Conservation (phyloP, 768 basidiomycete genomes). For the Lactarius psammicola region DNA sequence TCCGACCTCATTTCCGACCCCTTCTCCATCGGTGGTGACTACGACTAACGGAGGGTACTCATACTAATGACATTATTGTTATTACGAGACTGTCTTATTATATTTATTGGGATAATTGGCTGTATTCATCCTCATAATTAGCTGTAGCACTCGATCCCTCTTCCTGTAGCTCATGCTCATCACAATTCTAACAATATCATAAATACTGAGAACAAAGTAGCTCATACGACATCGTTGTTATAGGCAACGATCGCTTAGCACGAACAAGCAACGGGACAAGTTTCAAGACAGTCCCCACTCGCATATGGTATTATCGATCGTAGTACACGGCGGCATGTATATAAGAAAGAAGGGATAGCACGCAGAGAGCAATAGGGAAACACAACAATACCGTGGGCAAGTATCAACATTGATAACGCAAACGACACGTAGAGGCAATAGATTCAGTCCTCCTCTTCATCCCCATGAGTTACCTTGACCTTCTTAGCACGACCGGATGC, state of each 20-base stretch:
- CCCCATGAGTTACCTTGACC: conserved; percentile 10
- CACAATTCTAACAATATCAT: not conserved
- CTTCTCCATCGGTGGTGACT: not conserved
- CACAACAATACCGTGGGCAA: not conserved
- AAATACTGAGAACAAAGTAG: not conserved
- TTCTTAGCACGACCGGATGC: conserved; percentile 23
- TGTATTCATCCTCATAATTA: not conserved
- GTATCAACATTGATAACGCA: not conserved
- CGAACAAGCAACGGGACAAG: not conserved
- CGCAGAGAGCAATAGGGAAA: conserved; percentile 11
- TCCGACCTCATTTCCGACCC: not conserved
- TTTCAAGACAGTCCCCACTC: conserved; percentile 7
- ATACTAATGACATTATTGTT: not conserved
- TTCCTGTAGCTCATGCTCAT: not conserved
- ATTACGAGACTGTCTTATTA: not conserved
- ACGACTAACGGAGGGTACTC: not conserved
- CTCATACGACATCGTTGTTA: not conserved
- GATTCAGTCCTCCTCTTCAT: conserved; percentile 22
- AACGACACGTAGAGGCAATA: not conserved
- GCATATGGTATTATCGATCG: conserved; percentile 26
- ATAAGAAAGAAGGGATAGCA: conserved; percentile 22
- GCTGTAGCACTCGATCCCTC: not conserved
- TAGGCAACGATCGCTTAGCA: not conserved
- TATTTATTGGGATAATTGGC: not conserved
- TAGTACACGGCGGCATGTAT: conserved; percentile 14